These are phyloP conservation scores for Paraphoma sp. DNA, from an alignment of 2,329 filamentous ascomycete genomes.

Conservation along the genomic window DNA sequence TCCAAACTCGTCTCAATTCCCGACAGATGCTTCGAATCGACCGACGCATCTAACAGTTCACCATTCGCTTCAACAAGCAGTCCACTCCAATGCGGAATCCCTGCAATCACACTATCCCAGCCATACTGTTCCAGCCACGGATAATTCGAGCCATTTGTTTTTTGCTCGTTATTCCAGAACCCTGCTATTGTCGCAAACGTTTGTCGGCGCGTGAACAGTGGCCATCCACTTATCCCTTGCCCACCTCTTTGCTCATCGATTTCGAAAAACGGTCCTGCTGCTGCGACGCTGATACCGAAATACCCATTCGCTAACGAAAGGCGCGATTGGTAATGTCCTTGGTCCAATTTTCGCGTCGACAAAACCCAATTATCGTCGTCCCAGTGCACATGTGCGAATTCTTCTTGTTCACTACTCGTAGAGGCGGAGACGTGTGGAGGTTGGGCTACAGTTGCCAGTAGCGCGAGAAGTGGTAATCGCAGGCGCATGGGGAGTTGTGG, in stretches of 20 bases:
- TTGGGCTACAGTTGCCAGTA: slow-evolving; percentile 10
- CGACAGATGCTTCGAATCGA: slow-evolving; percentile 64
- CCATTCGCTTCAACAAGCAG: slow-evolving; percentile 64
- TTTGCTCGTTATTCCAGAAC: slow-evolving; percentile 68
- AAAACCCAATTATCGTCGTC: slow-evolving; percentile 65
- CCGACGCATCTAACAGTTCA: slow-evolving; percentile 65
- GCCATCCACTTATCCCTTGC: slow-evolving; percentile 70
- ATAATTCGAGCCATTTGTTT: slow-evolving; percentile 68
- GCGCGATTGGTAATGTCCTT: slow-evolving; percentile 67
- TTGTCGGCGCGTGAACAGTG: slow-evolving; percentile 67
- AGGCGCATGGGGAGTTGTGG: not conserved
- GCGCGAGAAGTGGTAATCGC: slow-evolving; percentile 11
- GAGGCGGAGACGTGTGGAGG: slow-evolving; percentile 10
- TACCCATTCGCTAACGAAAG: slow-evolving; percentile 65
- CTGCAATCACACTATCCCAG: slow-evolving; percentile 73
- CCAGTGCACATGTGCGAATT: slow-evolving; percentile 59
- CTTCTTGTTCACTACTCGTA: slow-evolving; percentile 27
- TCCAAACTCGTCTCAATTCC: slow-evolving; percentile 68
- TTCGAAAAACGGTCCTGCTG: slow-evolving; percentile 69
- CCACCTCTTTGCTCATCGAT: slow-evolving; percentile 58
- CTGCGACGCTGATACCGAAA: slow-evolving; percentile 67
- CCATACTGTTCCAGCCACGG: slow-evolving; percentile 73
- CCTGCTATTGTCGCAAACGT: slow-evolving; percentile 72
- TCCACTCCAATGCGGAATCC: slow-evolving; percentile 72
- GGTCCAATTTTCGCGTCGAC: slow-evolving; percentile 60